Percentiles rank a stretch among this genome's conserved stretches.
phyloP scores from a whole-genome alignment of 2,329 filamentous ascomycete species.

The Ophiostoma sp. region DNA sequence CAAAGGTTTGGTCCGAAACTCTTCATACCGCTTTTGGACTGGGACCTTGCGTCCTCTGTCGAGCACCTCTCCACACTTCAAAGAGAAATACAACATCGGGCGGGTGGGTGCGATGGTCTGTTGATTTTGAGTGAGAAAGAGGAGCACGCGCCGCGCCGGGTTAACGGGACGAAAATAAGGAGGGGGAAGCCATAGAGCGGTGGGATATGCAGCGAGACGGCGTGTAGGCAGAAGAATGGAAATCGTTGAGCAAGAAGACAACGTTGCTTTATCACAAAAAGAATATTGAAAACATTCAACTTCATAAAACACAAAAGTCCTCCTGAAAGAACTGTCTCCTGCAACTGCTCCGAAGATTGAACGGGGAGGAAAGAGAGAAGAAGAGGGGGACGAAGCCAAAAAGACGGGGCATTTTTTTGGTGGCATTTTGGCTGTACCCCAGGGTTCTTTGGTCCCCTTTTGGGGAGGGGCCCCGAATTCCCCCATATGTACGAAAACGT shows the following conservation, averaged over 20 bases:
- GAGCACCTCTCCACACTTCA: background rate
- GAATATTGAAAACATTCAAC: background rate
- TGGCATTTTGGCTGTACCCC: background rate
- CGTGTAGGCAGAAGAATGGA: no score
- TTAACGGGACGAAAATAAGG: background rate
- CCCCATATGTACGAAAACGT: background rate
- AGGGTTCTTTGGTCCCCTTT: background rate
- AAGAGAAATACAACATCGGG: background rate
- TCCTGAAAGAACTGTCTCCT: background rate
- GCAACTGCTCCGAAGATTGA: background rate
- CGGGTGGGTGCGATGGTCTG: background rate
- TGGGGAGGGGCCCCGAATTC: background rate
- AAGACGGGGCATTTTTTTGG: background rate
- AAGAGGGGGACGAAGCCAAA: background rate
- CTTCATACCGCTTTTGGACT: background rate
- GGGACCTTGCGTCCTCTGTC: background rate
- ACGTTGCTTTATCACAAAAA: no score
- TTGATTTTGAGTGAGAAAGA: background rate
- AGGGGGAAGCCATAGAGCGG: background rate
- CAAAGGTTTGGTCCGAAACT: background rate
- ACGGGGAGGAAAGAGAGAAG: background rate
- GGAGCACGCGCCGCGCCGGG: constrained; percentile 10
- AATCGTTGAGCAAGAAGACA: no score
- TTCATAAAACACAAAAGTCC: background rate
- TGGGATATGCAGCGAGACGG: background rate